Conservation (phyloP, 345 rosid species). For the Cardamine chenopodiifolia region DNA sequence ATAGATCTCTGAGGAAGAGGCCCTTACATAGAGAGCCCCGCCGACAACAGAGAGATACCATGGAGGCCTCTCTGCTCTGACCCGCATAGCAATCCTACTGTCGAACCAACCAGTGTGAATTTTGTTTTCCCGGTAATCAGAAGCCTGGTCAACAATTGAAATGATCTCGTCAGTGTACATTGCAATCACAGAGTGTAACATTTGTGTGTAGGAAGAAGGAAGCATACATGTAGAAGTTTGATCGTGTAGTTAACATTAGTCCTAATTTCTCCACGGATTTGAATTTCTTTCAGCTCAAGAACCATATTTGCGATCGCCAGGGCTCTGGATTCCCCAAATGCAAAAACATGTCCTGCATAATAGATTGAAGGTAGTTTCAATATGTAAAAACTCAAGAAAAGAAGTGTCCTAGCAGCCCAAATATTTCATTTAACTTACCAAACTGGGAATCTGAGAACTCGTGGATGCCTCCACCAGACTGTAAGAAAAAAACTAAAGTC, state of each 20-base stretch:
- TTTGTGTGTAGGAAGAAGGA: conserved; percentile 22
- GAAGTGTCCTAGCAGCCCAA: conserved; percentile 7
- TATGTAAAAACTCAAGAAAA: conserved; percentile 24
- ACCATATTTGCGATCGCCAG: conserved; percentile 99
- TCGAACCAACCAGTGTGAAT: conserved; percentile 99
- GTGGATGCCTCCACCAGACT: conserved; percentile 99
- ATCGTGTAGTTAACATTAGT: conserved; percentile 97
- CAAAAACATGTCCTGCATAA: conserved; percentile 84
- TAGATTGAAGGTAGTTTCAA: conserved; percentile 11
- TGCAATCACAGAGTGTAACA: conserved; percentile 22
- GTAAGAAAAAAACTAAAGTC: conserved; percentile 39
- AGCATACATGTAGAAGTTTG: conserved; percentile 88
- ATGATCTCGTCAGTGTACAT: conserved; percentile 26
- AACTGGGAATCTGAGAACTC: conserved; percentile 99
- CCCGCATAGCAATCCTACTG: conserved; percentile 99
- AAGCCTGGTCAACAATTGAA: conserved; percentile 63
- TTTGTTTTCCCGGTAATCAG: conserved; percentile 93
- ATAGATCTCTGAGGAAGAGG: conserved; percentile 21
- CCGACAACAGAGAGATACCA: conserved; percentile 99
- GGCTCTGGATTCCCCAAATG: conserved; percentile 98
- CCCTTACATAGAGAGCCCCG: conserved; percentile 91
- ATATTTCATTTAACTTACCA: conserved; percentile 56
- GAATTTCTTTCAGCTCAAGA: conserved; percentile 97
- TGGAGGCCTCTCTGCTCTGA: conserved; percentile 98
- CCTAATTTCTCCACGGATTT: conserved; percentile 96